Percentiles rank a stretch among this genome's conserved stretches.
Evolutionary conservation across 164 flowering plant species (phyloP).

Genomic region (Aristolochia contorta): DNA sequence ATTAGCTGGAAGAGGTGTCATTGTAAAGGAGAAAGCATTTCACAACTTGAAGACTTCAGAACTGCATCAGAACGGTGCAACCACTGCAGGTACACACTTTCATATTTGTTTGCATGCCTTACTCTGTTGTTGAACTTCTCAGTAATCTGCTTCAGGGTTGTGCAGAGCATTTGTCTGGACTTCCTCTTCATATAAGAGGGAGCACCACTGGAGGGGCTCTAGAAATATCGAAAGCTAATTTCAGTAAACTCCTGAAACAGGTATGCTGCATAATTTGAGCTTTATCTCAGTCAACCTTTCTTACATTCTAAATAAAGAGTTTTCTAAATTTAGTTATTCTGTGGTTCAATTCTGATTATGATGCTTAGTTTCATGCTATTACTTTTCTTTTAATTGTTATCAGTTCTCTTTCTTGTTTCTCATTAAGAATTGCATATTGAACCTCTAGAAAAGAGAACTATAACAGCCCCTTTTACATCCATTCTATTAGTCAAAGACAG

Average conservation of each 20-base stretch:
- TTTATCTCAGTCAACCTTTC: too few relatives aligned
- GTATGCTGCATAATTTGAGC: conserved; percentile 6
- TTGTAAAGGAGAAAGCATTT: conserved; percentile 47
- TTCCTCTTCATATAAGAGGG: conserved; percentile 39
- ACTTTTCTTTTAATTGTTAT: too few relatives aligned
- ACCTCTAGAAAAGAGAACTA: too few relatives aligned
- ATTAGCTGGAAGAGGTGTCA: conserved; percentile 46
- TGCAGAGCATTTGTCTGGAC: conserved; percentile 30
- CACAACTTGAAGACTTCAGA: conserved; percentile 38
- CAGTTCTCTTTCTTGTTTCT: too few relatives aligned
- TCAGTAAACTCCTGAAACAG: conserved; percentile 42
- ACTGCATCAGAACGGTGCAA: conserved; percentile 42
- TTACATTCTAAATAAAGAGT: too few relatives aligned
- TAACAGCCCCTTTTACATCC: too few relatives aligned
- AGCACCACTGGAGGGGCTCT: conserved; percentile 21
- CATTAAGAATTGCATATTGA: too few relatives aligned
- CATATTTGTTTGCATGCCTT: neutral
- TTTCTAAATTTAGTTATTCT: too few relatives aligned
- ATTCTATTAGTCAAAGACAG: too few relatives aligned
- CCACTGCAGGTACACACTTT: conserved; percentile 18
- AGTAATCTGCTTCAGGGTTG: conserved; percentile 1
- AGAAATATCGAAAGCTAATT: conserved; percentile 39
- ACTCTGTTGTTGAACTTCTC: neutral
- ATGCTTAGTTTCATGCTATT: too few relatives aligned
- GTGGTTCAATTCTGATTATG: too few relatives aligned